Conservation (phyloP, 73 alveolate species). For the Tetrahymena borealis region DNA sequence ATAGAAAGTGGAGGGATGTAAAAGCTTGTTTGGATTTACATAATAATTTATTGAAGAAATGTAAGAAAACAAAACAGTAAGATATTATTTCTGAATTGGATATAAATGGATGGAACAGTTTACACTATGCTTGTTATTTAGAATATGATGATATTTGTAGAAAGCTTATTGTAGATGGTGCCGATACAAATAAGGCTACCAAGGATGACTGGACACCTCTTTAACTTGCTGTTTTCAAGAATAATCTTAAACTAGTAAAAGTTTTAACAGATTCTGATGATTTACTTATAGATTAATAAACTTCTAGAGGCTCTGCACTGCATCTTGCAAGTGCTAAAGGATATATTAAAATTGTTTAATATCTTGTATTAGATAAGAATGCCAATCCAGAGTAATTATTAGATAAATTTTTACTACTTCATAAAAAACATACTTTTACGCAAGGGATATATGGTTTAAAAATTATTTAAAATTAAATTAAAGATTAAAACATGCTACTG, state of each 20-base stretch:
- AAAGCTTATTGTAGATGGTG: constrained; percentile 10
- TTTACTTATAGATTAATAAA: neutral
- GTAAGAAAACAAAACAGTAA: neutral
- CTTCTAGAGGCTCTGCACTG: neutral
- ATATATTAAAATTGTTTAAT: neutral
- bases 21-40: neutral
- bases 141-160: constrained; percentile 13
- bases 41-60: neutral
- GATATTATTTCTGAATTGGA: neutral
- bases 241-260: neutral
- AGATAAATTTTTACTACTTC: too few species aligned
- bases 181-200: neutral
- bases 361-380: neutral
- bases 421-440: too few species aligned
- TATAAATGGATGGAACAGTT: constrained; percentile 28
- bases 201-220: constrained; percentile 31
- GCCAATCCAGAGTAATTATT: neutral
- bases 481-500: neutral
- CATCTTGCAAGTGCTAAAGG: neutral
- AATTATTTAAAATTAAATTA: neutral
- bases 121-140: constrained; percentile 9
- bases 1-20: neutral
- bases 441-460: too few species aligned
- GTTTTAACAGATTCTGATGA: neutral
- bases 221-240: constrained; percentile 7